These are phyloP conservation scores for Talaromyces islandicus DNA, from an alignment of 2,329 filamentous ascomycete genomes.

Conservation along the genomic window DNA sequence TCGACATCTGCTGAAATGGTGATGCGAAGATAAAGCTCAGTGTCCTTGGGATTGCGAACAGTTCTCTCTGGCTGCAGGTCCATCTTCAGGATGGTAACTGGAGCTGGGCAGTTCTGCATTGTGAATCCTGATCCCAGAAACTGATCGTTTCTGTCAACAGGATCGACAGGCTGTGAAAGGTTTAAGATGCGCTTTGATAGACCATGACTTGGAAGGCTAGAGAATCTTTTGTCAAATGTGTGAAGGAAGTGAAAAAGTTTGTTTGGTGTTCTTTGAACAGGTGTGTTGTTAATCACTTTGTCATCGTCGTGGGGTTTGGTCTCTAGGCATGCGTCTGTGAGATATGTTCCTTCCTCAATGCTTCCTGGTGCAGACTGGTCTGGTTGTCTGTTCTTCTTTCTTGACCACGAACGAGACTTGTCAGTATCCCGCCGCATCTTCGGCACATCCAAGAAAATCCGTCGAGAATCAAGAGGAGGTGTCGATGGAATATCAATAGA, in stretches of 20 bases:
- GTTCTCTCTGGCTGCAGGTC: slow-evolving; percentile 8
- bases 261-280: neutral
- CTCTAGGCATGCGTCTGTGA: neutral
- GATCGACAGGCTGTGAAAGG: neutral
- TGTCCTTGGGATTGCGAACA: slow-evolving; percentile 1
- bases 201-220: slow-evolving; percentile 3
- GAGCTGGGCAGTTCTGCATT: slow-evolving; percentile 10
- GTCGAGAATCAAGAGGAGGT: slow-evolving; percentile 16
- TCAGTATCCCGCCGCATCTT: slow-evolving; percentile 14
- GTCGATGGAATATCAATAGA: slow-evolving; percentile 1
- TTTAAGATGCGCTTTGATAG: slow-evolving; percentile 3
- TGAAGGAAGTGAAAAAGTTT: slow-evolving; percentile 8
- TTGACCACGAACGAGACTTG: neutral
- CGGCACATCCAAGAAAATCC: slow-evolving; percentile 17
- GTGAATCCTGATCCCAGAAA: neutral
- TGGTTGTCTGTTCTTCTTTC: neutral
- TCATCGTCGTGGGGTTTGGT: neutral
- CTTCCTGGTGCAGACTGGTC: neutral
- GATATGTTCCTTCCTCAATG: neutral
- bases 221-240: slow-evolving; percentile 3
- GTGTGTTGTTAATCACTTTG: neutral
- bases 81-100: slow-evolving; percentile 18
- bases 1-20: slow-evolving; percentile 23
- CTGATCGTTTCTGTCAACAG: neutral
- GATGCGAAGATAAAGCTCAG: slow-evolving; percentile 30